phyloP scores from a whole-genome alignment of 179 eudicot genomes.

The Amaranthus tricolor region DNA sequence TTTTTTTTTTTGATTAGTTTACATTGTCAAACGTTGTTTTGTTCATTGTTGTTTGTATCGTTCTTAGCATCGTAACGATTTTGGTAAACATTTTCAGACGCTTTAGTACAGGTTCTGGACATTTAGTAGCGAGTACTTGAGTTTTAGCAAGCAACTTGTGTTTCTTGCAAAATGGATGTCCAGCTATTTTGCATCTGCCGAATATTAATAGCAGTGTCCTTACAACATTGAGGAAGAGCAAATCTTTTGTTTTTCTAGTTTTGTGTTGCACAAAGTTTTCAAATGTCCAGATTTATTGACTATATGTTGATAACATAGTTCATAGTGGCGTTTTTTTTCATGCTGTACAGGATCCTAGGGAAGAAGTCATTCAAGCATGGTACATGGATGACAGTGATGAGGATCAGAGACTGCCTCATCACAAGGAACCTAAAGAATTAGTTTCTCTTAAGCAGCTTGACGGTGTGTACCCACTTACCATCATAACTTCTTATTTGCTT shows the following conservation, averaged over 20 bases:
- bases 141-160: not conserved
- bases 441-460: slow-evolving; percentile 74
- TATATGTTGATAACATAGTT: not conserved
- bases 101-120: not conserved
- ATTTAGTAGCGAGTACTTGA: not conserved
- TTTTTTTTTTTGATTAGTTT: not conserved
- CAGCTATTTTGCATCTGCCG: not conserved
- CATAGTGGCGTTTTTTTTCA: not conserved
- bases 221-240: not conserved
- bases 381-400: slow-evolving; percentile 90
- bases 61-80: not conserved
- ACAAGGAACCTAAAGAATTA: slow-evolving; percentile 77
- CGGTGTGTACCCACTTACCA: slow-evolving; percentile 34
- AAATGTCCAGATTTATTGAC: not conserved
- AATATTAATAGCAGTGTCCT: not conserved
- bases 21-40: not conserved
- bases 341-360: slow-evolving; percentile 41
- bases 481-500: not conserved
- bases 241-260: not conserved
- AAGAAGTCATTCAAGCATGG: slow-evolving; percentile 80
- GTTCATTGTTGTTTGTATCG: not conserved
- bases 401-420: slow-evolving; percentile 98
- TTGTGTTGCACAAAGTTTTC: not conserved
- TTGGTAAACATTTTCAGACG: not conserved
- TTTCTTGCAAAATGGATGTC: not conserved